Conservation (phyloP, 352 stramenopile genomes). For the Vaucheria bursata region DNA sequence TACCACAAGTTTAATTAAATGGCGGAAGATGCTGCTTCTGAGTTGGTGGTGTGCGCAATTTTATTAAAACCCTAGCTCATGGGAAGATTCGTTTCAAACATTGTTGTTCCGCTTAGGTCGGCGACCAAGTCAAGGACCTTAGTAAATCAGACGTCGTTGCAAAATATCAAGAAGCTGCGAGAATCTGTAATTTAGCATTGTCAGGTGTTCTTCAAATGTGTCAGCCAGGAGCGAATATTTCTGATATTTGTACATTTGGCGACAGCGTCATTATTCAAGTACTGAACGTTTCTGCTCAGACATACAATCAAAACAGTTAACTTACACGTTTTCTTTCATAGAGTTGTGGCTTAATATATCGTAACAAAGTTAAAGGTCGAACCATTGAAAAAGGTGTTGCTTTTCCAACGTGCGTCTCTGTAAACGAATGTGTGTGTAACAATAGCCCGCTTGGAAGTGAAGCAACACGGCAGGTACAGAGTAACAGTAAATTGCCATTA, state of each 20-base stretch:
- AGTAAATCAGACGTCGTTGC: constrained; percentile 65
- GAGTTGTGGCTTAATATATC: constrained; percentile 65
- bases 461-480: constrained; percentile 43
- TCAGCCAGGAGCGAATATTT: constrained; percentile 77
- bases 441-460: constrained; percentile 88
- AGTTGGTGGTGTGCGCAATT: no score
- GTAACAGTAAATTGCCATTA: background rate
- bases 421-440: constrained; percentile 99
- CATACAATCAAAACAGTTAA: background rate
- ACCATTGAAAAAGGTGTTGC: constrained; percentile 95
- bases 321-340: no score
- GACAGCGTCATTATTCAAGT: constrained; percentile 61
- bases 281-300: no score
- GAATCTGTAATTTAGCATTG: constrained; percentile 96
- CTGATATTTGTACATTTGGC: constrained; percentile 80
- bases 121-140: constrained; percentile 25
- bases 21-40: no score
- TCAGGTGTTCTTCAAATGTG: constrained; percentile 86
- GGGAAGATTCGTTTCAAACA: no score
- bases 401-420: constrained; percentile 96
- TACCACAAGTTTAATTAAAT: no score
- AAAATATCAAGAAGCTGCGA: constrained; percentile 94
- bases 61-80: no score
- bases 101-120: no score
- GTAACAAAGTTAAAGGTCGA: constrained; percentile 80